Evolutionary conservation across 2,329 filamentous ascomycete genomes (phyloP).

Genomic region (Aaosphaeria arxii): DNA sequence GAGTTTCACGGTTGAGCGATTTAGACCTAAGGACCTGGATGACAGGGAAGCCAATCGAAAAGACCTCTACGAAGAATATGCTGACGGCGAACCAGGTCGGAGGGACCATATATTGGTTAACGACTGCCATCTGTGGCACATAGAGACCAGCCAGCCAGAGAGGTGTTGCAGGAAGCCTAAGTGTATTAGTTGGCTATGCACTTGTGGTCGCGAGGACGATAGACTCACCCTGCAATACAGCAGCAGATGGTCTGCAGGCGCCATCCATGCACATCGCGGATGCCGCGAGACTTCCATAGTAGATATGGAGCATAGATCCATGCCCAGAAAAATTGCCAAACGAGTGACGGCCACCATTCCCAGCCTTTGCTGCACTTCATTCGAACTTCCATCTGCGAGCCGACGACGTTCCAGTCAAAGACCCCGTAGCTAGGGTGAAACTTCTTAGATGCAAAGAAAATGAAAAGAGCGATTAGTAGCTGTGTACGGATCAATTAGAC

Average conservation of each 20-base stretch:
- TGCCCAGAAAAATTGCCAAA: conserved; percentile 37
- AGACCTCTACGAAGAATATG: conserved; percentile 30
- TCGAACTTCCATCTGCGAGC: conserved; percentile 19
- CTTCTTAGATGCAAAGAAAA: conserved; percentile 31
- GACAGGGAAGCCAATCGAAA: conserved; percentile 29
- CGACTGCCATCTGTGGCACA: conserved; percentile 20
- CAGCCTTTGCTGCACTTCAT: conserved; percentile 29
- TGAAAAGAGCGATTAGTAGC: conserved; percentile 23
- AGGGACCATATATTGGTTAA: conserved; percentile 24
- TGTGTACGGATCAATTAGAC: conserved; percentile 1
- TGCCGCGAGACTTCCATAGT: conserved; percentile 31
- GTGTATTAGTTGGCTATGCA: background rate
- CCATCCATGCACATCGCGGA: conserved; percentile 33
- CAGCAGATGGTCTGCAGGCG: conserved; percentile 31
- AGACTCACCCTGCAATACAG: conserved; percentile 27
- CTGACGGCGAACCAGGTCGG: conserved; percentile 29
- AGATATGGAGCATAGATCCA: conserved; percentile 35
- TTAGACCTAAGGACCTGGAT: conserved; percentile 24
- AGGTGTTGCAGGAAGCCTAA: conserved; percentile 29
- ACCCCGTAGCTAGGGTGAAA: conserved; percentile 31
- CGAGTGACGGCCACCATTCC: conserved; percentile 36
- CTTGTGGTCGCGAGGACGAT: background rate
- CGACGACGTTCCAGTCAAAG: conserved; percentile 24
- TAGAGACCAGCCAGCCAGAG: conserved; percentile 34
- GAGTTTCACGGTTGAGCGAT: conserved; percentile 26